Percentiles rank a stretch among this genome's conserved stretches.
Evolutionary conservation across 768 basidiomycete genomes (phyloP).

Genomic region (Pleurotus platypus): DNA sequence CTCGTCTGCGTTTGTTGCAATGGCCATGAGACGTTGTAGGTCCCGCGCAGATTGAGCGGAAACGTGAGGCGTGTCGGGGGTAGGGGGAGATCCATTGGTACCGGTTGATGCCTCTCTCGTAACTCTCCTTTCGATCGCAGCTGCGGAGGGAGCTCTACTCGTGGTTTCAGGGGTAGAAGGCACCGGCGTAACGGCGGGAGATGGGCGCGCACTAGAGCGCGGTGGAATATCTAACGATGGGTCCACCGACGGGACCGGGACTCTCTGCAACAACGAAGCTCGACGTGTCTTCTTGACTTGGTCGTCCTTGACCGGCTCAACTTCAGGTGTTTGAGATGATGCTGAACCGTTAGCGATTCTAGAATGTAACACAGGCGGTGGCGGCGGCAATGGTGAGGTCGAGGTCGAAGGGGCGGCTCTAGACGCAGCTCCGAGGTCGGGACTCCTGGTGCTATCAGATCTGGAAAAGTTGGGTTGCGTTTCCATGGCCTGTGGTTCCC

Average conservation of each 20-base stretch:
- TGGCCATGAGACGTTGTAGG: slow-evolving; percentile 62
- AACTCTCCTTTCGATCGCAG: neutral
- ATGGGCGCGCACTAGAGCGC: neutral
- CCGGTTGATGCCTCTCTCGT: neutral
- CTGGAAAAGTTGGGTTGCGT: slow-evolving; percentile 2
- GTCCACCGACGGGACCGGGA: slow-evolving; percentile 4
- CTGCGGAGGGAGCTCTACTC: neutral
- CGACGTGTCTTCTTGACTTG: neutral
- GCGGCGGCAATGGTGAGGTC: neutral
- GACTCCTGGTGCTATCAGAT: neutral
- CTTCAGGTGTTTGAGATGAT: neutral
- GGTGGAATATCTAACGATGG: neutral
- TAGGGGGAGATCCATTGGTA: slow-evolving; percentile 9
- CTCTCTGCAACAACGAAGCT: slow-evolving; percentile 1
- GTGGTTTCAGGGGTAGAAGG: slow-evolving; percentile 1
- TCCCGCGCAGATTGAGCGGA: slow-evolving; percentile 51
- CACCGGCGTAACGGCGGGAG: neutral
- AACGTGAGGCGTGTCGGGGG: slow-evolving; percentile 25
- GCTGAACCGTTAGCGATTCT: neutral
- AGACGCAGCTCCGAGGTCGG: neutral
- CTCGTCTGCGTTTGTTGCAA: slow-evolving; percentile 75
- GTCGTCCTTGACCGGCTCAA: neutral
- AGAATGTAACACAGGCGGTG: neutral
- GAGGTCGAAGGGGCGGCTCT: neutral
- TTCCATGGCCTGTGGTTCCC: slow-evolving; percentile 16